Evolutionary conservation across 495 filamentous ascomycete genomes (phyloP), one percentile per base, ranked within the genome.

Genomic region (Rusavskia elegans): DNA sequence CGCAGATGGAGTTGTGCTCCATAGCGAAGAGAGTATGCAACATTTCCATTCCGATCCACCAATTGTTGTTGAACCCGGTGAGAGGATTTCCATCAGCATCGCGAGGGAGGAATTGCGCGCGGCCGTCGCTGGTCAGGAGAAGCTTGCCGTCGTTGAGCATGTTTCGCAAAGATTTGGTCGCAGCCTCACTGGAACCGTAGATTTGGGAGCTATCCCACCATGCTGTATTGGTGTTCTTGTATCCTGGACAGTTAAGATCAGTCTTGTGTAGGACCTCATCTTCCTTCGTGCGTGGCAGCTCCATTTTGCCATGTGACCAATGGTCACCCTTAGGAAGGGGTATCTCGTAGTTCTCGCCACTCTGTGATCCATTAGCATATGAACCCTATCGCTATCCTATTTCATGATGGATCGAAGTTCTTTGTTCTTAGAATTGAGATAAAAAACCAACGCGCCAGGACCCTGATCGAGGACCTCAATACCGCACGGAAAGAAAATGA

Each of bases 201-300:
- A 71, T 65, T 57, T 72, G 68, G 6, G 62, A 66, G 17, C 58
- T 66, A 45, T 72, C 69, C 69, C 69, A 72, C 69, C 69, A 72
- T 11, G 60, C 57, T 21, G 67, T 70, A 45, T 70, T 67, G 25
- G 17, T 39, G 53, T 72, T 72, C 49, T 58, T 57, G 59, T 71
- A 72, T 3, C 53, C 69, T 1, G 69, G 69, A 37, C 54, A 62
- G 13, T 50, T 49, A 23, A 53, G 38, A 55, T 71, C 68, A n/a
- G 58, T 58, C 19, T 60, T 50, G 32, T 35, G 5, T 35, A 35
- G 13, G 8, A 35, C 7, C 32, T 35, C 32, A 14, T 35, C 32
- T 7, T 35, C 32, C 32, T 35, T 35, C 9, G 32, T 35, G 32
- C 32, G 32, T 4, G 32, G 32, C 8, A 35, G 32, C 32, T 35